Evolutionary conservation across 768 basidiomycete species (phyloP), one percentile per base, ranked within the genome.

Genomic region (Psilocybe subaeruginosa): DNA sequence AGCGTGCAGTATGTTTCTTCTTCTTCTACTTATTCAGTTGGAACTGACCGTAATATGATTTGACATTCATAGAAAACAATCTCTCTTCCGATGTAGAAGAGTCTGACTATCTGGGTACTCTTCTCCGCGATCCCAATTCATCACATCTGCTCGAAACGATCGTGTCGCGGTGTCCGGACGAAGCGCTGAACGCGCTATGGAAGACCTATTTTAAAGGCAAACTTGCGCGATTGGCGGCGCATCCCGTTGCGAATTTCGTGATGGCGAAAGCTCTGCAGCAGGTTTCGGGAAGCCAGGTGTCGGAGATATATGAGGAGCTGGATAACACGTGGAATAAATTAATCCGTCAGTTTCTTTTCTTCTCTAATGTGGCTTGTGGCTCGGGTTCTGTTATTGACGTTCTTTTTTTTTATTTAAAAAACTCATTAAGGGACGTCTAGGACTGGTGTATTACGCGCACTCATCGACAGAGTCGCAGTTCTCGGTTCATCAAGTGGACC

Each of bases 171-270:
- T 84, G 87, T 16, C 88, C 93, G 0, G 73, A 79, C 5, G 67
- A 74, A 16, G 81, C 88, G 1, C 95, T 96, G 69, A 70, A 75
- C 31, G 68, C 80, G 0, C 69, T 97, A 4, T 99, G 97, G 97
- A 68, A 75, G 2, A 82, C 82, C 0, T 96, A 97, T 74, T 90
- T 99, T 70, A 73, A 76, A 47, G 87, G 86, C n/a, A 87, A 88
- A 63, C 77, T 97, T 37, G 74, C 82, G 3, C 84, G 89, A 59
- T 78, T 97, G 30, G 88, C 91, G 16, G 78, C 82, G n/a, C 97
- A 99, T 73, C 94, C 96, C 2, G 91, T 96, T 2, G 94, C 93
- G 11, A 99, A 99, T 70, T 99, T 95, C 68, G 95, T 98, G 19
- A 80, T 95, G 4, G 90, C 95, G 0, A 90, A 87, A 71, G 91